Evolutionary conservation across 768 basidiomycete species (phyloP).

Genomic region (Boletus bicolor): DNA sequence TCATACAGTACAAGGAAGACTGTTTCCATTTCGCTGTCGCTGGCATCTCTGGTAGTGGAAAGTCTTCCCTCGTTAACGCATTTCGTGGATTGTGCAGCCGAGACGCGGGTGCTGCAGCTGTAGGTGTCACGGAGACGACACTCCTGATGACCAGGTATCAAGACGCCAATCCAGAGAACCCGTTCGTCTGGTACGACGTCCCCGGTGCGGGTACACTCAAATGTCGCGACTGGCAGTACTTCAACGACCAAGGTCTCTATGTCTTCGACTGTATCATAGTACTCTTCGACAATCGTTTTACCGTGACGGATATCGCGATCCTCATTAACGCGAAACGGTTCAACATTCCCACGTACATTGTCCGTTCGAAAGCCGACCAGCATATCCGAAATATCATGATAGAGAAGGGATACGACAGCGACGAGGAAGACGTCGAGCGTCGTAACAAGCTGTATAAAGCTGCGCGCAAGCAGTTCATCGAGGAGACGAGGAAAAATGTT

Average conservation of each 20-base stretch:
- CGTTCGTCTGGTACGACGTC: conserved; percentile 35
- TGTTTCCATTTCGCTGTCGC: conserved; percentile 33
- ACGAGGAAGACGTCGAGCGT: conserved; percentile 12
- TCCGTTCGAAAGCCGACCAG: conserved; percentile 38
- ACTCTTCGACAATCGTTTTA: conserved; percentile 34
- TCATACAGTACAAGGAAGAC: conserved; percentile 23
- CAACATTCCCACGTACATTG: conserved; percentile 34
- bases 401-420: conserved; percentile 24
- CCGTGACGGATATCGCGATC: conserved; percentile 33
- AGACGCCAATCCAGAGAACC: conserved; percentile 17
- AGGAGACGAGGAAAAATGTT: conserved; percentile 20
- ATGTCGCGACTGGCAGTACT: conserved; percentile 36
- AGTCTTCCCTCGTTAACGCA: conserved; percentile 36
- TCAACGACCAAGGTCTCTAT: conserved; percentile 36
- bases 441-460: conserved; percentile 5
- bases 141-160: conserved; percentile 23
- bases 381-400: conserved; percentile 26
- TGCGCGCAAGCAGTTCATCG: conserved; percentile 23
- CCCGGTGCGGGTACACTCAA: conserved; percentile 35
- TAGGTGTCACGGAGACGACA: conserved; percentile 33
- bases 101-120: conserved; percentile 24
- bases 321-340: conserved; percentile 30
- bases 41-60: conserved; percentile 34
- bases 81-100: conserved; percentile 29
- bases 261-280: conserved; percentile 36